Evolutionary conservation across 2,329 filamentous ascomycete species (phyloP), one percentile per base, ranked within the genome.

Genomic region (Colletotrichum camelliae): DNA sequence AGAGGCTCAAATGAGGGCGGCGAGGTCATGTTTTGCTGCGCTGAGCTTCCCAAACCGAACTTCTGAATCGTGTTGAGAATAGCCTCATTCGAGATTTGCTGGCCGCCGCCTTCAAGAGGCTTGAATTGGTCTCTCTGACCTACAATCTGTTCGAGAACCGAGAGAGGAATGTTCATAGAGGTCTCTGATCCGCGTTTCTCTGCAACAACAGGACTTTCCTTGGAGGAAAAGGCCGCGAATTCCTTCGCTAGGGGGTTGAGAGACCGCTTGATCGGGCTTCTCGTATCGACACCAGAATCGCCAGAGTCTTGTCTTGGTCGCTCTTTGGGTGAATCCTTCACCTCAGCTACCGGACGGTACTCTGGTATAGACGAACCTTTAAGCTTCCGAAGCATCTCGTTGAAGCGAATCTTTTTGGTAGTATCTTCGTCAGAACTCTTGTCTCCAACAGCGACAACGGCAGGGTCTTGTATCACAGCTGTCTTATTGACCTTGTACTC

Each of bases 181-280:
- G 57, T 65, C 43, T 76, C 74, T 48, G 55, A 62, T 52, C 65
- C 64, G 35, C 60, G 57, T 29, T 37, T 67, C 57, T 75, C 67
- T 29, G 31, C 18, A n/a, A 35, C 57, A 21, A 57, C 33, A 8
- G 60, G 55, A 5, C 39, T 39, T 43, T 69, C 48, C 18, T 76
- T 65, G 16, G 71, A 48, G 12, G 37, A 33, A n/a, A 43, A 15
- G 15, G 29, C 52, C 7, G 60, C 43, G 52, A 76, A 76, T 21
- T 76, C 74, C 67, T 70, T 75, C 52, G 74, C 74, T n/a, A 75
- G 35, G 21, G 74, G 74, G 55, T 76, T 76, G 12, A 76, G 72
- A 43, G 60, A 43, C 24, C 52, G 65, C 31, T 76, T 76, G 37
- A 57, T 21, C 12, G 71, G 48, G 37, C 66, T 66, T 55, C 61